phyloP scores from a whole-genome alignment of 225 moss, liverwort and hornwort genomes.

The Physcomitrellopsis africana region DNA sequence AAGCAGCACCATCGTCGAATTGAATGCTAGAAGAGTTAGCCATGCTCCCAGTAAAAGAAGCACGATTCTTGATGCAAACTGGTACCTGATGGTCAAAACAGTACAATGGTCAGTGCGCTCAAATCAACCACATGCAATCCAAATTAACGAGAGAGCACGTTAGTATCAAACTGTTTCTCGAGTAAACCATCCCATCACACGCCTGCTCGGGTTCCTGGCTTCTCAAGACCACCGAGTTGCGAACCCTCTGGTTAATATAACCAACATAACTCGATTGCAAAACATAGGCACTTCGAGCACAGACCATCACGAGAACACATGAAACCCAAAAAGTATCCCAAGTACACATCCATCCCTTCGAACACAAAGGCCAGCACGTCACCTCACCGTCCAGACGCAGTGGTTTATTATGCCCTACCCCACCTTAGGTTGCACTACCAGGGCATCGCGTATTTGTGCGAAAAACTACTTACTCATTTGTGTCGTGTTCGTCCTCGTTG shows the following conservation, averaged over 20 bases:
- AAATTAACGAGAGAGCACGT: not conserved
- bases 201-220: not conserved
- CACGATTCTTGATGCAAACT: conserved; percentile 78
- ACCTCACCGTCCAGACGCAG: not conserved
- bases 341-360: too few relatives aligned
- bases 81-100: conserved; percentile 58
- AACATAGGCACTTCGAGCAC: too few relatives aligned
- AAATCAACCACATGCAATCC: not conserved
- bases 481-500: conserved; percentile 39
- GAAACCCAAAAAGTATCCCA: too few relatives aligned
- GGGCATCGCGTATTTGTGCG: not conserved
- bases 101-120: not conserved
- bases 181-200: not conserved
- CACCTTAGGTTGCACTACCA: conserved; percentile 1
- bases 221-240: too few relatives aligned
- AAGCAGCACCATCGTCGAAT: conserved; percentile 82
- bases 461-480: conserved; percentile 37
- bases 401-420: not conserved
- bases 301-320: too few relatives aligned
- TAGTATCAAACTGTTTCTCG: conserved; percentile 4
- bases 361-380: not conserved
- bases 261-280: too few relatives aligned
- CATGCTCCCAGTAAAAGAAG: conserved; percentile 82
- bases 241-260: too few relatives aligned
- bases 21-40: conserved; percentile 81